Conservation (phyloP, 495 filamentous ascomycete species). For the Aspergillus ostianus region DNA sequence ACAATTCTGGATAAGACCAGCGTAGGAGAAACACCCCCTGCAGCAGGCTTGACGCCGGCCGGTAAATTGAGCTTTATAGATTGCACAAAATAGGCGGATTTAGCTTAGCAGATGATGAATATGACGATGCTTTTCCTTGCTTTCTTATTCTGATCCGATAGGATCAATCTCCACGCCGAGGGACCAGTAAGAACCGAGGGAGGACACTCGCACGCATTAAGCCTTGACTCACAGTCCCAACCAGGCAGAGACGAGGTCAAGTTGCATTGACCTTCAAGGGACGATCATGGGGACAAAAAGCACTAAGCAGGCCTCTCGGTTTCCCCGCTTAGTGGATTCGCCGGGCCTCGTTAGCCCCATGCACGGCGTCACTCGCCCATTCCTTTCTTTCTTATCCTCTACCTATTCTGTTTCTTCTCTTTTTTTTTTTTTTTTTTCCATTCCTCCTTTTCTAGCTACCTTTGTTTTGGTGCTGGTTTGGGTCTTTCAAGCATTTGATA, state of each 20-base stretch:
- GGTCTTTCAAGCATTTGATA: not conserved
- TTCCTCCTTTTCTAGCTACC: constrained; percentile 6
- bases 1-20: not conserved
- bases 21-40: not conserved
- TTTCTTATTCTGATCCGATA: not conserved
- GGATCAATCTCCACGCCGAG: not conserved
- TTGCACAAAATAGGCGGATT: too few species aligned
- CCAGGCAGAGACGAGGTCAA: not conserved
- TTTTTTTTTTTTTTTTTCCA: constrained; percentile 5
- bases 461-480: not conserved
- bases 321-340: not conserved
- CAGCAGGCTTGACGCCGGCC: not conserved
- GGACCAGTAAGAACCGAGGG: not conserved
- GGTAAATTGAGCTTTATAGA: too few species aligned
- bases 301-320: not conserved
- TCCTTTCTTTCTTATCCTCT: constrained; percentile 1
- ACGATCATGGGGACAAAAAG: constrained; percentile 2
- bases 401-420: not conserved
- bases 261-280: not conserved
- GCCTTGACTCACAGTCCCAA: too few species aligned
- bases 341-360: not conserved
- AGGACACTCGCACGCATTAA: too few species aligned
- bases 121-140: not conserved
- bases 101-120: not conserved
- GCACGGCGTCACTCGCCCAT: not conserved